These are phyloP conservation scores for Fusarium pseudocircinatum DNA, from an alignment of 2,329 filamentous ascomycete genomes.

Conservation along the genomic window DNA sequence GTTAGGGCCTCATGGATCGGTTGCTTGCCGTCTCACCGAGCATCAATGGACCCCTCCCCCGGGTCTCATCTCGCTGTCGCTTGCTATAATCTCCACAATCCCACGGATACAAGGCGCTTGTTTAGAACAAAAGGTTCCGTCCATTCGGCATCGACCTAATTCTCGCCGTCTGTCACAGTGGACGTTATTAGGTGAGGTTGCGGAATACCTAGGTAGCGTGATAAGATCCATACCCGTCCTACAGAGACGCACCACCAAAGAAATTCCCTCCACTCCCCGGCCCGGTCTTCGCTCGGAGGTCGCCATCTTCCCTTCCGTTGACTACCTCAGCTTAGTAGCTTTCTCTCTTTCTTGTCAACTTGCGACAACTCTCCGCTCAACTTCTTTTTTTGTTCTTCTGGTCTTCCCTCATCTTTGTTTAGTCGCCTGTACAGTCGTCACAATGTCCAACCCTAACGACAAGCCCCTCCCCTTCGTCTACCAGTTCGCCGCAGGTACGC, in stretches of 20 bases:
- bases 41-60: constrained; percentile 23
- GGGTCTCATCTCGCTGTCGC: constrained; percentile 18
- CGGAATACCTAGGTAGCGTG: too few relatives aligned
- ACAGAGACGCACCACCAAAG: constrained; percentile 35
- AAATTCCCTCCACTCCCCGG: constrained; percentile 44
- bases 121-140: neutral
- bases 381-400: constrained; percentile 11
- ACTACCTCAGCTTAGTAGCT: neutral
- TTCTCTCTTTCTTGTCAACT: constrained; percentile 10
- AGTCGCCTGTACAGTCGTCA: constrained; percentile 23
- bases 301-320: constrained; percentile 33
- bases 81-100: constrained; percentile 23
- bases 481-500: constrained; percentile 90
- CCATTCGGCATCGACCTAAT: constrained; percentile 20
- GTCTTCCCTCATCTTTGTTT: constrained; percentile 1
- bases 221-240: constrained; percentile 33
- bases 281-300: constrained; percentile 43
- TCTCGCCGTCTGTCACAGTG: constrained; percentile 8
- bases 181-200: neutral
- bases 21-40: constrained; percentile 30
- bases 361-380: constrained; percentile 24
- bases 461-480: constrained; percentile 91
- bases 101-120: constrained; percentile 1
- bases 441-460: constrained; percentile 53
- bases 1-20: neutral